Evolutionary conservation across 805 yeast species (phyloP), one percentile per base, ranked within the genome.

Genomic region (Cyberlindnera bimundalis): DNA sequence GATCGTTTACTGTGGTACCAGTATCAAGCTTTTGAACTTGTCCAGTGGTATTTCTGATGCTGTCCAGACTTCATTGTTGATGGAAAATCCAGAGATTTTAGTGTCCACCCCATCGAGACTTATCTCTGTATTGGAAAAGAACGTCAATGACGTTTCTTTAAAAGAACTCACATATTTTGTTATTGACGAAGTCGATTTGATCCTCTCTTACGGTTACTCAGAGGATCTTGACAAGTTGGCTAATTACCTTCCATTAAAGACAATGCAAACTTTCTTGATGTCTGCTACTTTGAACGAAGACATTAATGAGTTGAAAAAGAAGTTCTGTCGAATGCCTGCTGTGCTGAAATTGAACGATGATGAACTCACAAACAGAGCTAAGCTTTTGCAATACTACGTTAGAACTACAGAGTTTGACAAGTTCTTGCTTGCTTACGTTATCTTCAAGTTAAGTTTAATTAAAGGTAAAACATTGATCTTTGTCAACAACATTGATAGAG

Each of bases 241-340:
- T 8, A 68, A 72, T 19, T 74, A 64, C 47, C 65, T 90, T 47
- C 88, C 89, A n/a, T 66, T 81, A 45, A 83, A 84, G 47, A 78
- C 76, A 44, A 68, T 86, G 51, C 99, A 93, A 66, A 81, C 93
- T 3, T 93, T 88, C 64, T 68, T 93, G 51, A 93, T 93, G 98
- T 85, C 96, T 64, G 99, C 99, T 3, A 93, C 99, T 4, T 68
- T 93, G 44, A 85, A 80, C 57, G 95, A 87, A 32, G 97, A 91
- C 47, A 78, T 91, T 48, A 79, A 85, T 45, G 77, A 74, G 33
- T 65, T 93, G 53, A 91, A 91, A 62, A 62, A 68, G 37, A 76
- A 76, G 55, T 90, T 84, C 62, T 91, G 97, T 64, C 79, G 87
- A 42, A 62, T 70, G 28, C 95, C 96, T 2, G 96, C 95, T 1